Conservation (phyloP, 371 early-diverging fungal species). For the Rhizomucor pusillus region DNA sequence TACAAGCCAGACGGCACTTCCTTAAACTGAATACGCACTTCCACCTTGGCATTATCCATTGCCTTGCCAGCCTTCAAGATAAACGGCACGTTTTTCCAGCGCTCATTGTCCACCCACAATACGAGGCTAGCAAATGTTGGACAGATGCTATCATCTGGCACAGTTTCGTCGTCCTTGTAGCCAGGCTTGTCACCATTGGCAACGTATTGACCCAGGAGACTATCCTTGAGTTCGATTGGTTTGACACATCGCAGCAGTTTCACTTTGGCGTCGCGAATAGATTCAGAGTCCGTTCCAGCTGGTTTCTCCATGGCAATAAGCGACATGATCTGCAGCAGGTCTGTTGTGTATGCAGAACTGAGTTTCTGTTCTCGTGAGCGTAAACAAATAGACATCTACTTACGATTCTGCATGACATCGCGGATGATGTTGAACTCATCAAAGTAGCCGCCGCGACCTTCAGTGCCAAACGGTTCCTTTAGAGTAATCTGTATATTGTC, state of each 20-base stretch:
- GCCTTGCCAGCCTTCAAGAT: conserved; percentile 97
- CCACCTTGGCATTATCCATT: conserved; percentile 88
- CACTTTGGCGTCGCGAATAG: conserved; percentile 90
- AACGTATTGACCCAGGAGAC: conserved; percentile 89
- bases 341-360: too few relatives aligned
- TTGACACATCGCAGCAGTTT: conserved; percentile 81
- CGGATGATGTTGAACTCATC: conserved; percentile 98
- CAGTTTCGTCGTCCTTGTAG: conserved; percentile 89
- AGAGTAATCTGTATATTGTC: conserved; percentile 95
- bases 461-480: conserved; percentile 97
- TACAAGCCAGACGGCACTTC: conserved; percentile 83
- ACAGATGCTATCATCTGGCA: conserved; percentile 71
- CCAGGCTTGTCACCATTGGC: conserved; percentile 78
- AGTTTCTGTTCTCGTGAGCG: too few relatives aligned
- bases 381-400: conserved; percentile 10
- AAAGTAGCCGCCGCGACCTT: conserved; percentile 99
- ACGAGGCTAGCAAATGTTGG: conserved; percentile 94
- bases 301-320: conserved; percentile 94
- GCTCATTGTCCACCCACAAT: conserved; percentile 86
- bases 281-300: conserved; percentile 78
- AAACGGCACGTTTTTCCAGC: conserved; percentile 97
- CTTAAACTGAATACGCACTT: conserved; percentile 94
- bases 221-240: conserved; percentile 76
- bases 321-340: conserved; percentile 90
- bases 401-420: conserved; percentile 98